Base-by-base conservation (phyloP, 805 yeast genomes). In the Metschnikowia gelsemii region DNA sequence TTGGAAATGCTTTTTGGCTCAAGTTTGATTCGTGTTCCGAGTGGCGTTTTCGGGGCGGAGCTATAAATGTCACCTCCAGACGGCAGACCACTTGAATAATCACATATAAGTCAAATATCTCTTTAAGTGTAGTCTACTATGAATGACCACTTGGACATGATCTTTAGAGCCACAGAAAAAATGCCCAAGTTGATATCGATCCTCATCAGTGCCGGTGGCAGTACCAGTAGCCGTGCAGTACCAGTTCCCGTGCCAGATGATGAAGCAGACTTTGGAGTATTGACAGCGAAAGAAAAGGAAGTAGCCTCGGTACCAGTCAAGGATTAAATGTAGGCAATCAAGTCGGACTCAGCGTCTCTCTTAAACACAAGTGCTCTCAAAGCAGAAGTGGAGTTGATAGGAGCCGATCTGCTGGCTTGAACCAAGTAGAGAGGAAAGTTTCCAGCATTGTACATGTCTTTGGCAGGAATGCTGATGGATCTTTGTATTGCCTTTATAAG, bases 371-470 rank as follows among this genome's bases (percentile, higher is more conserved):
- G 58, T 37, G 57, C 68, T 59, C 66, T 66, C 56, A 66, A 53
- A 26, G 67, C 67, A 45, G 64, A 62, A 49, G 73, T 64, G 28
- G 73, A 66, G 64, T 68, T 68, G 24, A 64, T 47, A 27, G 59
- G 55, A 35, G 70, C 65, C 12, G 54, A 34, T 47, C 55, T 40
- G 25, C 54, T 53, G n/a, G 42, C 49, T 46, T 56, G 62, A 35
- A 67, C 64, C 32, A 58, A 63, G 64, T 36, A 64, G 26, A 62
- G 44, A 14, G 63, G 55, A 42, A 52, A 35, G 30, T 33, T 22
- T n/a, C 59, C 54, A 5, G 23, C 16, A 33, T 51, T 56, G 55
- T 52, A 63, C 42, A 66, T 51, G 22, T 30, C 36, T 17, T 16
- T 54, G 42, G 73, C 73, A 44, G 72, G 65, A 40, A 64, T 50